Evolutionary conservation across 2,329 filamentous ascomycete species (phyloP).

Genomic region (Alternaria postmessia): DNA sequence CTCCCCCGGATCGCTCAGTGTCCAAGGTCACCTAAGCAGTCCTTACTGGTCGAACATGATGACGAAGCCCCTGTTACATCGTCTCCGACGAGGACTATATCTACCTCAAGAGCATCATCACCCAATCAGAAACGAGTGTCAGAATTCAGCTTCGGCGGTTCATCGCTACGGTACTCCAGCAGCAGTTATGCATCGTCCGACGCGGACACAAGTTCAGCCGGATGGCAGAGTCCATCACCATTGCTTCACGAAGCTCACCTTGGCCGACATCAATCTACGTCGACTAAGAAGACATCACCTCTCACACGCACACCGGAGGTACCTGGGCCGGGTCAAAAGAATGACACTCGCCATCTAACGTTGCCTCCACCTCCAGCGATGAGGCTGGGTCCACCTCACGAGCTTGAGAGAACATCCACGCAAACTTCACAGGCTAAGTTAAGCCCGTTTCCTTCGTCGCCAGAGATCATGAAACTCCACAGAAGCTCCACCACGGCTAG

Average conservation of each 20-base stretch:
- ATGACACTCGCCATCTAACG: slow-evolving; percentile 23
- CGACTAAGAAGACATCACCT: slow-evolving; percentile 21
- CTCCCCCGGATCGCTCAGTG: slow-evolving; percentile 14
- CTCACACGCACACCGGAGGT: slow-evolving; percentile 28
- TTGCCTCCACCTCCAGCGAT: slow-evolving; percentile 37
- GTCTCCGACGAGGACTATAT: slow-evolving; percentile 12
- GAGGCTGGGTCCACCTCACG: slow-evolving; percentile 23
- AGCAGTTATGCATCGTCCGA: slow-evolving; percentile 85
- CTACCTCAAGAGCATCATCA: slow-evolving; percentile 18
- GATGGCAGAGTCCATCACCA: slow-evolving; percentile 22
- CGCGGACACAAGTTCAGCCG: slow-evolving; percentile 55
- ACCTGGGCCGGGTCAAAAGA: slow-evolving; percentile 19
- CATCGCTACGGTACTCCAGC: slow-evolving; percentile 84
- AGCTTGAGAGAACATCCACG: slow-evolving; percentile 19
- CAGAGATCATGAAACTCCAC: slow-evolving; percentile 35
- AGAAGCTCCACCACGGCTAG: slow-evolving; percentile 45
- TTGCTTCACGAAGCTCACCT: slow-evolving; percentile 18
- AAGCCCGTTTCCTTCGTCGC: slow-evolving; percentile 27
- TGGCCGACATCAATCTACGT: slow-evolving; percentile 18
- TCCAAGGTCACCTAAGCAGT: slow-evolving; percentile 6
- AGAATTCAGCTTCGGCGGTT: slow-evolving; percentile 60
- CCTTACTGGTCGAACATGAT: slow-evolving; percentile 10
- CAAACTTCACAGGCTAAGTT: slow-evolving; percentile 29
- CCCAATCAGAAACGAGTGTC: slow-evolving; percentile 32
- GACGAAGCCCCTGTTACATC: slow-evolving; percentile 13